Evolutionary conservation across 2,329 filamentous ascomycete species (phyloP).

Genomic region (Fusarium algeriense): DNA sequence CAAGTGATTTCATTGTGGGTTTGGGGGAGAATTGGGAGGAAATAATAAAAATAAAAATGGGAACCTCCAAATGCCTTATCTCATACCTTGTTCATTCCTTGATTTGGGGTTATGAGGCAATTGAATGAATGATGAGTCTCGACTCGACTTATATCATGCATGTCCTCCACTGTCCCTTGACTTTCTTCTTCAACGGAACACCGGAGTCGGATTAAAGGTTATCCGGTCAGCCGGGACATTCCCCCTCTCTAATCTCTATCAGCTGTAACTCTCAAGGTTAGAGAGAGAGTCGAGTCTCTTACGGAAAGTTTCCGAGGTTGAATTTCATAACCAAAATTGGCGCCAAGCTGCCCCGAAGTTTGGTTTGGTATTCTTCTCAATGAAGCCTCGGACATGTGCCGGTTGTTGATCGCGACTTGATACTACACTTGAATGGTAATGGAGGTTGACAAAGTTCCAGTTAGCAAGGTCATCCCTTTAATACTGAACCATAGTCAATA

Average conservation of each 20-base stretch:
- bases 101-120: slow-evolving; percentile 15
- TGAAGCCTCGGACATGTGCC: slow-evolving; percentile 37
- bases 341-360: slow-evolving; percentile 22
- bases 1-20: slow-evolving; percentile 28
- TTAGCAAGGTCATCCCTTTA: not conserved
- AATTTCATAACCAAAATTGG: slow-evolving; percentile 9
- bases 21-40: slow-evolving; percentile 21
- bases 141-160: slow-evolving; percentile 11
- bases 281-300: not conserved
- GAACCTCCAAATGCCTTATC: not conserved
- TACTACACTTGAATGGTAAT: slow-evolving; percentile 1
- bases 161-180: not conserved
- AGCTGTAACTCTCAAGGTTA: slow-evolving; percentile 2
- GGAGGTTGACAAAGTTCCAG: not conserved
- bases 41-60: slow-evolving; percentile 10
- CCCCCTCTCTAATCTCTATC: not conserved
- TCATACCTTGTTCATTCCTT: slow-evolving; percentile 2
- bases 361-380: not conserved
- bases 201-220: slow-evolving; percentile 34
- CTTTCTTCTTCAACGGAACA: not conserved
- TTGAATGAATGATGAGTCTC: not conserved
- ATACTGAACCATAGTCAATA: not conserved
- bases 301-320: slow-evolving; percentile 38
- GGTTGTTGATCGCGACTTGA: not conserved
- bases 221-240: slow-evolving; percentile 20